These are phyloP conservation scores for Heracleum sosnowskyi DNA, from an alignment of 129 eudicot species.

Conservation along the genomic window DNA sequence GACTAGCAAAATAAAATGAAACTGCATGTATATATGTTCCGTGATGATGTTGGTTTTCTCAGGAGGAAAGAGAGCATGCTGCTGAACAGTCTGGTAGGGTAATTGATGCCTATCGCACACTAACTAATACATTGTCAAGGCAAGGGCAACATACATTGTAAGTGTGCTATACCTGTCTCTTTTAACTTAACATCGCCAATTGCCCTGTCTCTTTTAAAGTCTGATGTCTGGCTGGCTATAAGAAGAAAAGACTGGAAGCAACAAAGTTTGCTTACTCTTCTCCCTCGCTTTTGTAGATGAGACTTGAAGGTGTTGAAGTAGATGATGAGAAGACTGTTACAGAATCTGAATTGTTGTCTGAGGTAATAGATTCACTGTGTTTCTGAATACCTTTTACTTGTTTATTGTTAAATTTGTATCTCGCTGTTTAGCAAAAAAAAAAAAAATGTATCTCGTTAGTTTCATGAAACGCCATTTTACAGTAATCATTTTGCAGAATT, in stretches of 20 bases:
- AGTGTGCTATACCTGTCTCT: slow-evolving; percentile 8
- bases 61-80: slow-evolving; percentile 87
- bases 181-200: background rate
- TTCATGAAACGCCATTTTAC: background rate
- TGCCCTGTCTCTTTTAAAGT: too few relatives aligned
- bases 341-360: slow-evolving; percentile 62
- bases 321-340: slow-evolving; percentile 80
- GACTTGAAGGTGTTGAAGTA: slow-evolving; percentile 59
- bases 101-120: slow-evolving; percentile 79
- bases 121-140: slow-evolving; percentile 54
- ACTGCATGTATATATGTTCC: background rate
- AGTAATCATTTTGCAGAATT: background rate
- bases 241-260: background rate
- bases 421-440: too few relatives aligned
- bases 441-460: too few relatives aligned
- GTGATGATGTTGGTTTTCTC: background rate
- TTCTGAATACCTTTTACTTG: background rate
- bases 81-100: slow-evolving; percentile 92
- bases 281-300: slow-evolving; percentile 35
- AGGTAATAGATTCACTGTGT: slow-evolving; percentile 34
- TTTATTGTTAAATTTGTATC: background rate
- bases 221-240: too few relatives aligned
- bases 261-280: background rate
- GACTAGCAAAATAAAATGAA: too few relatives aligned
- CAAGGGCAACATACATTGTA: slow-evolving; percentile 75